These are phyloP conservation scores for Puccinia polysora DNA, from an alignment of 1,284 basidiomycete genomes.

Conservation along the genomic window DNA sequence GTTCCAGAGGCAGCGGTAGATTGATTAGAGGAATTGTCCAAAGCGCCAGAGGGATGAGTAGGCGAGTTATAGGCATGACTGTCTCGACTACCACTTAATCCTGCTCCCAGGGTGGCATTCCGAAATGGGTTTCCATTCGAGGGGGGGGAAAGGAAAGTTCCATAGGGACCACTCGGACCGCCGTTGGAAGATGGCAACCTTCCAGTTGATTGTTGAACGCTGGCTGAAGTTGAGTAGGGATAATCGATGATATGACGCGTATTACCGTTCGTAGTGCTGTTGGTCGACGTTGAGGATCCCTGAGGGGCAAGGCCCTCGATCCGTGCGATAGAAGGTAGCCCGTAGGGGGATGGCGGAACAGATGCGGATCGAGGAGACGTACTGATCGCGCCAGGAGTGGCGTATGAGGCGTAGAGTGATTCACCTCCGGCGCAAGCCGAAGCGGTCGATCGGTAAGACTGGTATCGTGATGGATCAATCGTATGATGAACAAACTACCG, in stretches of 20 bases:
- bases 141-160: constrained; percentile 16
- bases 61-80: neutral
- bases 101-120: neutral
- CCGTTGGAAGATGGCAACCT: neutral
- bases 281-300: neutral
- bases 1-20: neutral
- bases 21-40: neutral
- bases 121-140: constrained; percentile 2
- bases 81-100: neutral
- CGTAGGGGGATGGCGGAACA: constrained; percentile 28
- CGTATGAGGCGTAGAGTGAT: constrained; percentile 16
- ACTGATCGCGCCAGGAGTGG: neutral
- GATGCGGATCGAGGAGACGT: constrained; percentile 19
- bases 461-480: neutral
- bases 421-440: constrained; percentile 15
- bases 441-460: constrained; percentile 1
- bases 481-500: neutral
- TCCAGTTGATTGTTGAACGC: neutral
- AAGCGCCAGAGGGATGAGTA: neutral
- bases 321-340: constrained; percentile 24
- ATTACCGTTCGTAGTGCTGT: neutral
- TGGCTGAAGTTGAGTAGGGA: neutral
- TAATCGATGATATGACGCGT: no score
- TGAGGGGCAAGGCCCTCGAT: neutral
- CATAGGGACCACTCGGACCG: no score